Conservation (phyloP, 1,139 yeast species). For the Taphrina pruni region DNA sequence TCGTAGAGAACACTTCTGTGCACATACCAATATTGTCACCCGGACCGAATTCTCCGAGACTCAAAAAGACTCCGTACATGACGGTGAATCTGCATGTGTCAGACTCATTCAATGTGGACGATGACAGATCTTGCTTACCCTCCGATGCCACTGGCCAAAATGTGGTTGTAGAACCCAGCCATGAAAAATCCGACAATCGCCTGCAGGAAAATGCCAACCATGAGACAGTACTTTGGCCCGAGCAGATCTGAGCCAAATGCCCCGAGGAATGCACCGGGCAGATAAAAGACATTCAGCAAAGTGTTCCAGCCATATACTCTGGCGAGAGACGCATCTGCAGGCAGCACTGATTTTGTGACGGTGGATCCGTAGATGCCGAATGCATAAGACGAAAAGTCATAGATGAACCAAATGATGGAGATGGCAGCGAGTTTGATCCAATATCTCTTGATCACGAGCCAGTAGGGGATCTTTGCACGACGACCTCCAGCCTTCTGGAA, state of each 20-base stretch:
- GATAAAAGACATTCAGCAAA: slow-evolving; percentile 81
- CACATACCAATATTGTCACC: slow-evolving; percentile 76
- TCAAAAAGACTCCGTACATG: slow-evolving; percentile 81
- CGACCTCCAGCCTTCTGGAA: slow-evolving; percentile 75
- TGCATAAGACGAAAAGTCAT: slow-evolving; percentile 85
- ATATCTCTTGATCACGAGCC: slow-evolving; percentile 74
- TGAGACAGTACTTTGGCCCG: slow-evolving; percentile 83
- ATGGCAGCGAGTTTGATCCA: slow-evolving; percentile 79
- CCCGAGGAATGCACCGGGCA: slow-evolving; percentile 89
- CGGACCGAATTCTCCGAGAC: slow-evolving; percentile 92
- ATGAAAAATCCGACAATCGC: slow-evolving; percentile 82
- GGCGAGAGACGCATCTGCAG: slow-evolving; percentile 53
- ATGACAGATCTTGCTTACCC: slow-evolving; percentile 51
- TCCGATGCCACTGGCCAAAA: slow-evolving; percentile 65
- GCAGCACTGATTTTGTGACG: slow-evolving; percentile 66
- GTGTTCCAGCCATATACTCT: slow-evolving; percentile 91
- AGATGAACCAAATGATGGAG: slow-evolving; percentile 84
- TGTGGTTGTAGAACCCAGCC: slow-evolving; percentile 69
- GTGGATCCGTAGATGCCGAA: slow-evolving; percentile 81
- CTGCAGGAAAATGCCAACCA: slow-evolving; percentile 71
- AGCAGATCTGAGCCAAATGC: slow-evolving; percentile 80
- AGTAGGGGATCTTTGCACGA: slow-evolving; percentile 67
- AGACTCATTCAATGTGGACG: neutral
- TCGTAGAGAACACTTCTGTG: slow-evolving; percentile 50
- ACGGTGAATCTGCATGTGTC: slow-evolving; percentile 61